A percentile compares a stretch with the other conserved stretches of the same genome.
phyloP scores from a whole-genome alignment of 371 early-diverging fungal species.

The Syncephalastrum contaminatum region DNA sequence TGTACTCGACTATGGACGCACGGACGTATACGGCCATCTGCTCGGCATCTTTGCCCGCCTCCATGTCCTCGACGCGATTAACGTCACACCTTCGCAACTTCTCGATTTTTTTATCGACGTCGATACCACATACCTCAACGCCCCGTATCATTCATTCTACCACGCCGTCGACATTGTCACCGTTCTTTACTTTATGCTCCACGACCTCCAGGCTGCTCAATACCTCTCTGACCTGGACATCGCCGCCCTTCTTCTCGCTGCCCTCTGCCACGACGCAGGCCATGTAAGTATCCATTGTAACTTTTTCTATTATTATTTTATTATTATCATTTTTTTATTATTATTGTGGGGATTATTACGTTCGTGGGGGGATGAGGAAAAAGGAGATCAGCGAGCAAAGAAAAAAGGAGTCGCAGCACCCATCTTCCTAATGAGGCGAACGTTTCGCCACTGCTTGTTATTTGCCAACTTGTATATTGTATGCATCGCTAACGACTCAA shows the following conservation, averaged over 20 bases:
- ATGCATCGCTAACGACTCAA: not conserved
- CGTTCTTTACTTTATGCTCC: conserved; percentile 74
- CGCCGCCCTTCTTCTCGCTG: conserved; percentile 75
- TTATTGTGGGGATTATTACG: not conserved
- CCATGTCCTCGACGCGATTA: conserved; percentile 21
- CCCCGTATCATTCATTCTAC: conserved; percentile 86
- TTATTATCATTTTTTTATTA: not conserved
- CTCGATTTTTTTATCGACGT: conserved; percentile 83
- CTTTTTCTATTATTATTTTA: not conserved
- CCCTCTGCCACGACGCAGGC: conserved; percentile 88
- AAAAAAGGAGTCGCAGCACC: conserved; percentile 8
- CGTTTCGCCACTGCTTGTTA: conserved; percentile 9
- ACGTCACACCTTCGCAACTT: conserved; percentile 53
- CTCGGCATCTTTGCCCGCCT: conserved; percentile 23
- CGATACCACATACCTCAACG: conserved; percentile 65
- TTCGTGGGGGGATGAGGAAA: conserved; percentile 6
- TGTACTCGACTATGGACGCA: conserved; percentile 27
- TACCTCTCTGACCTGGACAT: conserved; percentile 67
- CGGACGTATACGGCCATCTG: conserved; percentile 28
- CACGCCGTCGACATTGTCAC: conserved; percentile 90
- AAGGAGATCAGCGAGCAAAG: conserved; percentile 4
- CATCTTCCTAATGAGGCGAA: not conserved
- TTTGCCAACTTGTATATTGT: conserved; percentile 5
- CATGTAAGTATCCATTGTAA: conserved; percentile 66
- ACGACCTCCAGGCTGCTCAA: conserved; percentile 57